phyloP scores from a whole-genome alignment of 73 alveolate genomes.

The Paramecium pentaurelia region DNA sequence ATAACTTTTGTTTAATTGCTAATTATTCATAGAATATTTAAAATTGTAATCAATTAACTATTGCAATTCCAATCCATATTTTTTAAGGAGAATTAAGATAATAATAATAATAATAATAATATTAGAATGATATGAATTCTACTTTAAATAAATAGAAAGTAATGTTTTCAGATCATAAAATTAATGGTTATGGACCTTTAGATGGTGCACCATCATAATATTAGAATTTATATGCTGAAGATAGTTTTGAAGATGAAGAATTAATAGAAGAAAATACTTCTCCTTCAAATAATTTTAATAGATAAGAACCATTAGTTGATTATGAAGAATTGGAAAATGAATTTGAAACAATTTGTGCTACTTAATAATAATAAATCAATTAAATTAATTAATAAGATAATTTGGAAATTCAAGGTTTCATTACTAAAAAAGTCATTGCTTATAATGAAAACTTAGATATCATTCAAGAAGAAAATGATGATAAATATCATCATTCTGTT shows the following conservation, averaged over 20 bases:
- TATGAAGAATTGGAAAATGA: not conserved
- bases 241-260: not conserved
- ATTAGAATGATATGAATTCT: not conserved
- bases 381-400: not conserved
- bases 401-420: not conserved
- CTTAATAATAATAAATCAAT: not conserved
- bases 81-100: not conserved
- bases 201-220: not conserved
- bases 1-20: not conserved
- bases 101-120: not conserved
- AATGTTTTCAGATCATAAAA: not conserved
- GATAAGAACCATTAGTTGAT: not conserved
- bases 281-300: not conserved
- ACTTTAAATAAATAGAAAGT: not conserved
- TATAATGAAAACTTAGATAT: not conserved
- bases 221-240: not conserved
- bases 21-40: not conserved
- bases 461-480: not conserved
- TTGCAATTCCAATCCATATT: not conserved
- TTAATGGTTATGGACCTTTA: not conserved
- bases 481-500: not conserved
- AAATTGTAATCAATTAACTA: not conserved
- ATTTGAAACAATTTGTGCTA: not conserved
- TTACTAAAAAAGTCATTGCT: not conserved
- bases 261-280: not conserved